Base-by-base conservation (phyloP, 139 green algal genomes). In the Tetratostichococcus sp. region DNA sequence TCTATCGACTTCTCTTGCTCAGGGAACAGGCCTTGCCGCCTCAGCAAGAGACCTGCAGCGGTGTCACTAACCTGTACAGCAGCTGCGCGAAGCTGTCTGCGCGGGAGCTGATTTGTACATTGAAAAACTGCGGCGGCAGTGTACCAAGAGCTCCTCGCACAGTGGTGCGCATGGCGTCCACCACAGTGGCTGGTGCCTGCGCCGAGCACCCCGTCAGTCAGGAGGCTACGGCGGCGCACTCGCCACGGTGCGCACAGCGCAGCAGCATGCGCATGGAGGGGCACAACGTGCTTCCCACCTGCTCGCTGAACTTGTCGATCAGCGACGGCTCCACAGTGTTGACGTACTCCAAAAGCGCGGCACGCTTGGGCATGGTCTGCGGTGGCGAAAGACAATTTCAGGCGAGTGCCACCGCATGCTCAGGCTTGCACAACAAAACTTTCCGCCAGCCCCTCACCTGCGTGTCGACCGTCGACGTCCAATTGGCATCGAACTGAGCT, bases 1-100 rank as follows among this genome's bases (percentile, higher is more conserved):
- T n/a, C n/a, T n/a, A n/a, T n/a, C n/a, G n/a, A n/a, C n/a, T n/a
- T n/a, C n/a, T n/a, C n/a, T n/a, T n/a, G n/a, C n/a, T n/a, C n/a
- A n/a, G n/a, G n/a, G n/a, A n/a, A n/a, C n/a, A n/a, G n/a, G n/a
- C n/a, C n/a, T n/a, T n/a, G n/a, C n/a, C n/a, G n/a, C n/a, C n/a
- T n/a, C n/a, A n/a, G n/a, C n/a, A n/a, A n/a, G n/a, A n/a, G n/a
- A n/a, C n/a, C n/a, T n/a, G n/a, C n/a, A n/a, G n/a, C n/a, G n/a
- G n/a, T n/a, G n/a, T n/a, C n/a, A n/a, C n/a, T n/a, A n/a, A n/a
- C n/a, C n/a, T 92, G 75, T 89, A 91, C 86, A 97, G 94, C 1
- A 97, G 87, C 78, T 96, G 87, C 28, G 92, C 88, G 39, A 97
- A 77, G 74, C 91, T 92, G 33, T 97, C 92, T 0, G 84, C 89